Conservation (phyloP, 768 basidiomycete species). For the Cystobasidium onofrii region DNA sequence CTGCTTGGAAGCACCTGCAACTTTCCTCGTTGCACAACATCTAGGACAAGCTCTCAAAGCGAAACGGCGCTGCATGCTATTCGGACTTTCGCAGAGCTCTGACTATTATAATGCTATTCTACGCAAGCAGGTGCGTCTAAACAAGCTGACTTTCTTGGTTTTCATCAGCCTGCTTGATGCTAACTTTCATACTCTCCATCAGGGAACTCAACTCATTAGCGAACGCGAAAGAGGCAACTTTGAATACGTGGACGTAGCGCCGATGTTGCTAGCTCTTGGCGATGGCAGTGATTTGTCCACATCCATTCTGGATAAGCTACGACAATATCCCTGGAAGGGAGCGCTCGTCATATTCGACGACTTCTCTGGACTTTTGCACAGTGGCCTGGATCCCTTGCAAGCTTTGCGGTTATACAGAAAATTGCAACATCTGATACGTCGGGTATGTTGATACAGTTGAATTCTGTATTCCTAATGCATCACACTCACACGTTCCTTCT, state of each 20-base stretch:
- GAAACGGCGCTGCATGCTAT: constrained; percentile 2
- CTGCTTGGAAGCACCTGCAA: constrained; percentile 33
- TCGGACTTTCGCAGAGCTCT: constrained; percentile 29
- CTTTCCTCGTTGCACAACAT: constrained; percentile 32
- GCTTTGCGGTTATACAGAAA: not conserved
- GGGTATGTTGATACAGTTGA: no score
- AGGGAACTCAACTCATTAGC: constrained; percentile 31
- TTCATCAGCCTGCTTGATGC: no score
- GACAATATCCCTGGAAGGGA: not conserved
- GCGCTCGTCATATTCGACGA: constrained; percentile 33
- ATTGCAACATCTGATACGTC: not conserved
- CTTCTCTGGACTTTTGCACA: constrained; percentile 15
- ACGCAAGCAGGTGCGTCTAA: constrained; percentile 23
- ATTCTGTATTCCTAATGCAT: not conserved
- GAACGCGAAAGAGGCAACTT: constrained; percentile 25
- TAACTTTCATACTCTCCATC: not conserved
- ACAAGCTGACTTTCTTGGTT: not conserved
- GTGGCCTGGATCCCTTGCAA: not conserved
- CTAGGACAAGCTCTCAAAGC: constrained; percentile 17
- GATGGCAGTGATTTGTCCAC: not conserved
- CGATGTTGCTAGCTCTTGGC: not conserved
- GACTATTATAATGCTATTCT: constrained; percentile 32
- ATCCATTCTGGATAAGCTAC: not conserved
- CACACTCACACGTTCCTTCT: not conserved
- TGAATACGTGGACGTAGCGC: constrained; percentile 1